A percentile compares a stretch with the other conserved stretches of the same genome.
phyloP scores from a whole-genome alignment of 169 alveolate species.

The Eimeria brunetti region DNA sequence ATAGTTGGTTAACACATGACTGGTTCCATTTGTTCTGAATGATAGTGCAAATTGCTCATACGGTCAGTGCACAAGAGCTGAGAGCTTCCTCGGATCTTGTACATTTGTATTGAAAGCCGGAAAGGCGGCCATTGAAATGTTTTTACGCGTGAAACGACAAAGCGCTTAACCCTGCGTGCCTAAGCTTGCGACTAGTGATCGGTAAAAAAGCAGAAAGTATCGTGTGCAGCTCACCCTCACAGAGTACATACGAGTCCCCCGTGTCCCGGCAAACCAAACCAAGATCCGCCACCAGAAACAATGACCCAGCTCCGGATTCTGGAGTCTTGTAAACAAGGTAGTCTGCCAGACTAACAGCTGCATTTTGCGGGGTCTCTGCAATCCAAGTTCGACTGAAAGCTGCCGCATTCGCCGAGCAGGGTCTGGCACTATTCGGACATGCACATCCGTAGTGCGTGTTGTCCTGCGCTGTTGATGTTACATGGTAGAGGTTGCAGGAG shows the following conservation, averaged over 20 bases:
- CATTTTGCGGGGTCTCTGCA: neutral
- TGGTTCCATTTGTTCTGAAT: neutral
- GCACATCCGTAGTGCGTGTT: neutral
- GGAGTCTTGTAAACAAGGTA: conserved; percentile 33
- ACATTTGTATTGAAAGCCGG: neutral
- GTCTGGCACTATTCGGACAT: conserved; percentile 46
- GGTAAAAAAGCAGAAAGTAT: neutral
- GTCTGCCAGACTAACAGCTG: conserved; percentile 13
- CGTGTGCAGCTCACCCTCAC: conserved; percentile 35
- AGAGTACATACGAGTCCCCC: neutral
- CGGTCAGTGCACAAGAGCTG: neutral
- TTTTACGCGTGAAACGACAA: neutral
- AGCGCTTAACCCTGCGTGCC: neutral
- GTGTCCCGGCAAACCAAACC: conserved; percentile 12
- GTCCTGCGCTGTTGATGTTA: neutral
- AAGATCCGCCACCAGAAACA: conserved; percentile 6
- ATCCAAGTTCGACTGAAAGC: conserved; percentile 31
- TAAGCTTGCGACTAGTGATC: neutral
- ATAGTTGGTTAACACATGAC: neutral
- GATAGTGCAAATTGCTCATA: neutral
- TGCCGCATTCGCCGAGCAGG: conserved; percentile 34
- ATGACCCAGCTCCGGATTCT: conserved; percentile 12
- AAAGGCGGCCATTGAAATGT: neutral
- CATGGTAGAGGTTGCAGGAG: conserved; percentile 9
- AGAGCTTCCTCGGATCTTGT: neutral